Percentiles rank a stretch among this genome's conserved stretches.
Evolutionary conservation across 2,329 filamentous ascomycete genomes (phyloP).

Genomic region (Endocalyx cinctus): DNA sequence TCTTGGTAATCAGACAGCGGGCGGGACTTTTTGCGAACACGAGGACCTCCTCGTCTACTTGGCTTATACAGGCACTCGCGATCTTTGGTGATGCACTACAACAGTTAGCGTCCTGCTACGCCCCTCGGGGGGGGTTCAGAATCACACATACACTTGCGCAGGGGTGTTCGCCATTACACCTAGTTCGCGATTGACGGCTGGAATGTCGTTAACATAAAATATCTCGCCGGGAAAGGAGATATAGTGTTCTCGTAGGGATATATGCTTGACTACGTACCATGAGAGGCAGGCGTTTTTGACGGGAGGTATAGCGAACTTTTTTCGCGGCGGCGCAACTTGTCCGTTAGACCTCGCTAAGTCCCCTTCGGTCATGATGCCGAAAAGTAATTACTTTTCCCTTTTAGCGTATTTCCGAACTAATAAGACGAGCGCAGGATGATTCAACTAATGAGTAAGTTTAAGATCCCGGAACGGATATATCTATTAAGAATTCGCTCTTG

Average conservation of each 20-base stretch:
- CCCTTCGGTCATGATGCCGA: slow-evolving; percentile 22
- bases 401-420: no score
- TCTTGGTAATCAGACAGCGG: slow-evolving; percentile 24
- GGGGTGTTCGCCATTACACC: slow-evolving; percentile 40
- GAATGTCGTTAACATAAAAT: slow-evolving; percentile 5
- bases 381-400: no score
- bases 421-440: no score
- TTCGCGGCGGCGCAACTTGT: slow-evolving; percentile 18
- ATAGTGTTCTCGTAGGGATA: no score
- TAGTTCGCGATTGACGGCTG: slow-evolving; percentile 41
- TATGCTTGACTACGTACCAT: slow-evolving; percentile 28
- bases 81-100: slow-evolving; percentile 34
- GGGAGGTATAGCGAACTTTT: slow-evolving; percentile 42
- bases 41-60: slow-evolving; percentile 38
- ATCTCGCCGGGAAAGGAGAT: no score
- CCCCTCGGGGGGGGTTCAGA: slow-evolving; percentile 1
- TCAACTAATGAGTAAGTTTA: no score
- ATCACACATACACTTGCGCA: slow-evolving; percentile 37
- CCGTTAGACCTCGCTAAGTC: slow-evolving; percentile 16
- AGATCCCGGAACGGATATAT: no score
- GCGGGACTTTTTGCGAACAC: slow-evolving; percentile 35
- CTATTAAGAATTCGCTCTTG: no score
- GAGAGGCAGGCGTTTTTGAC: slow-evolving; percentile 47
- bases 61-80: slow-evolving; percentile 40
- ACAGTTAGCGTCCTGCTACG: slow-evolving; percentile 5